phyloP scores from a whole-genome alignment of 2,329 filamentous ascomycete genomes.

The Fusarium sarcochroum region DNA sequence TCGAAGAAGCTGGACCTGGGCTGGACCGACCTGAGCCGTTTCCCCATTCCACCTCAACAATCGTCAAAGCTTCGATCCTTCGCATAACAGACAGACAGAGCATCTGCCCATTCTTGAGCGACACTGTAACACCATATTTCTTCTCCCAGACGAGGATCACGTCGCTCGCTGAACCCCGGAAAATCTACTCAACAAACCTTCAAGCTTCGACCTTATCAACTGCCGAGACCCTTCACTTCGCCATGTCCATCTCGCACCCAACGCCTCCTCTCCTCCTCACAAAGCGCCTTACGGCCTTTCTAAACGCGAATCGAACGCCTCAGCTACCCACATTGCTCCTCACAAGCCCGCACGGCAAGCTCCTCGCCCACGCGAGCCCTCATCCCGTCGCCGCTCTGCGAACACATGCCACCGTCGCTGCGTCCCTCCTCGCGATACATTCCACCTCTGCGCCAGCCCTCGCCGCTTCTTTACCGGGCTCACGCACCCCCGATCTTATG shows the following conservation, averaged over 20 bases:
- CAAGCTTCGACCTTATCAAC: not conserved
- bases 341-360: conserved; percentile 71
- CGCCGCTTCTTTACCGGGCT: conserved; percentile 58
- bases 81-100: not conserved
- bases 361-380: conserved; percentile 72
- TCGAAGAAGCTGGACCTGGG: conserved; percentile 29
- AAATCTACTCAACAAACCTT: not conserved
- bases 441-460: conserved; percentile 60
- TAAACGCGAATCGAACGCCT: conserved; percentile 69
- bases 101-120: not conserved
- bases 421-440: conserved; percentile 73
- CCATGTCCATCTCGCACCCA: conserved; percentile 57
- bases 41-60: conserved; percentile 37
- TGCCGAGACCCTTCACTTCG: not conserved
- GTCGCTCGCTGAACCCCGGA: not conserved
- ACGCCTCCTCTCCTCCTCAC: conserved; percentile 74
- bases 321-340: conserved; percentile 72
- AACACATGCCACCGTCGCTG: conserved; percentile 74
- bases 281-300: conserved; percentile 74
- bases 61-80: conserved; percentile 27
- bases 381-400: conserved; percentile 70
- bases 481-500: conserved; percentile 49
- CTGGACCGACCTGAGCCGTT: conserved; percentile 34
- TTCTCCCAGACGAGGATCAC: not conserved
- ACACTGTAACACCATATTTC: not conserved